These are phyloP conservation scores for Aegilops speltoides DNA, from an alignment of 176 grass and related monocot species.

Conservation along the genomic window DNA sequence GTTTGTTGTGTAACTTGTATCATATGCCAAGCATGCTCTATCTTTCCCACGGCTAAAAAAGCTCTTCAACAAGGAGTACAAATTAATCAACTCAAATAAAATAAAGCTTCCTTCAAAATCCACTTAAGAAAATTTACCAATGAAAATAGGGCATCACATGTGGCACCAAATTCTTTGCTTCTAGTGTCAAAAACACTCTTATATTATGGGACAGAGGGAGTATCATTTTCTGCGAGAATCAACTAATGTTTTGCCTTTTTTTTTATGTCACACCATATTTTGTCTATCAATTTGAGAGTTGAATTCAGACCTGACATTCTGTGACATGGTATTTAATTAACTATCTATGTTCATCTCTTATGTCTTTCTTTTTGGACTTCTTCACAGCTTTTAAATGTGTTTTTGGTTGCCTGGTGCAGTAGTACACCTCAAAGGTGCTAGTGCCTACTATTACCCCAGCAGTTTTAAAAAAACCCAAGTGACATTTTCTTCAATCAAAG, in stretches of 20 bases:
- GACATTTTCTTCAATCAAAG: neutral
- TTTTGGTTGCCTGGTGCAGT: neutral
- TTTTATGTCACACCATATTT: neutral
- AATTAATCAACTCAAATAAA: neutral
- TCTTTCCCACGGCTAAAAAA: neutral
- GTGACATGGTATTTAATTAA: no score
- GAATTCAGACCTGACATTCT: neutral
- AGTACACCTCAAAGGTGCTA: neutral
- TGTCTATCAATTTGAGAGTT: neutral
- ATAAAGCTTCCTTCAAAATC: neutral
- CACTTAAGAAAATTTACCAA: neutral
- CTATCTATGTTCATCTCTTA: neutral
- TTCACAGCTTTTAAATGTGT: neutral
- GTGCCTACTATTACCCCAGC: no score
- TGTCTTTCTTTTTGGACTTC: no score
- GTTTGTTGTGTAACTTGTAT: neutral
- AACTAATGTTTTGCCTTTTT: no score
- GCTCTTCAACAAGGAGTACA: neutral
- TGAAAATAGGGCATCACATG: neutral
- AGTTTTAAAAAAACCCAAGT: neutral
- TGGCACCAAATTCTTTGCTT: no score
- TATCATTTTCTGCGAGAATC: no score
- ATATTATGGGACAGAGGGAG: no score
- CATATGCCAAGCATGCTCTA: neutral
- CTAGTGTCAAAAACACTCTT: no score